Percentiles rank a stretch among this genome's conserved stretches.
Conservation (phyloP, 768 basidiomycete genomes). For the Amyloporia xantha region DNA sequence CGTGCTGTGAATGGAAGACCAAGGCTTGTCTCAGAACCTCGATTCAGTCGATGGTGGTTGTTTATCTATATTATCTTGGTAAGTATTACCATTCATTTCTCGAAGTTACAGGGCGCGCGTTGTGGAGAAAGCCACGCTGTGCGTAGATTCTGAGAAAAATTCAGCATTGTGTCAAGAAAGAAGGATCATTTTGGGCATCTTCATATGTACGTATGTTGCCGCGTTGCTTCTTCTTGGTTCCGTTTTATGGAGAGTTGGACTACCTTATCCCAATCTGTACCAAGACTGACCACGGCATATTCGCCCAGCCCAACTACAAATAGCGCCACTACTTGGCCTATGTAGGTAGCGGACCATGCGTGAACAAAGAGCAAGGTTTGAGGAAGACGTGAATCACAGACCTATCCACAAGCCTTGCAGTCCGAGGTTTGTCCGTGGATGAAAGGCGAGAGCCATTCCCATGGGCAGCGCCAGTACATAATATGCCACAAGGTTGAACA, state of each 20-base stretch:
- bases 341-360: neutral
- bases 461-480: conserved; percentile 48
- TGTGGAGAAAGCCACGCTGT: no score
- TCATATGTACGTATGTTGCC: conserved; percentile 13
- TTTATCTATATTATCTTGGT: no score
- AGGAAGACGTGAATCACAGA: conserved; percentile 11
- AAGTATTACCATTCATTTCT: no score
- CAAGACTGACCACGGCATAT: conserved; percentile 52
- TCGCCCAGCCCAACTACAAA: conserved; percentile 67
- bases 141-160: no score
- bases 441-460: conserved; percentile 46
- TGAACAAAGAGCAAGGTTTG: no score
- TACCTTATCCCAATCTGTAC: conserved; percentile 44
- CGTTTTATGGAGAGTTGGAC: conserved; percentile 33
- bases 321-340: conserved; percentile 68
- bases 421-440: conserved; percentile 29
- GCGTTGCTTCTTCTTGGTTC: conserved; percentile 22
- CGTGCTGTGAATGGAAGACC: no score
- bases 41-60: no score
- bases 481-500: conserved; percentile 66
- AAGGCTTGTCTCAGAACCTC: no score
- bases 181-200: no score
- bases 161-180: no score
- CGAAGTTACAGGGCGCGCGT: no score
- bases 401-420: conserved; percentile 49